A percentile compares a stretch with the other conserved stretches of the same genome.
These are phyloP conservation scores for Eucalyptus brandiana DNA, from an alignment of 345 rosid genomes.

Conservation along the genomic window DNA sequence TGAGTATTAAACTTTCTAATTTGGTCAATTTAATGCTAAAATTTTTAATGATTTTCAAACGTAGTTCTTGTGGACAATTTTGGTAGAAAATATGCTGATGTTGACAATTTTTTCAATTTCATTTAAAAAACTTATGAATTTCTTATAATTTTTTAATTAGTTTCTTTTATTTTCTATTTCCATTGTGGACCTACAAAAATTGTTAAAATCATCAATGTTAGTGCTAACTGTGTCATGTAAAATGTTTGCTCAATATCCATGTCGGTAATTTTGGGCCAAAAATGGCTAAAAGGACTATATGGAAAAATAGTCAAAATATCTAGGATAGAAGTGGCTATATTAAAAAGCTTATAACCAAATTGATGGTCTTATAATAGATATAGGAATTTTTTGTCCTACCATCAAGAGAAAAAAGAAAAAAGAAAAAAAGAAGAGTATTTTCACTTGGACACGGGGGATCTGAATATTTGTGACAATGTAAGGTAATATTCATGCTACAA, in stretches of 20 bases:
- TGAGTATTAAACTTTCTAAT: neutral
- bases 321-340: neutral
- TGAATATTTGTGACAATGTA: neutral
- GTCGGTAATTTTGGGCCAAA: neutral
- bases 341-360: neutral
- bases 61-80: neutral
- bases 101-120: neutral
- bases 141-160: neutral
- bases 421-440: neutral
- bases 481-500: neutral
- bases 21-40: neutral
- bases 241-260: accelerated
- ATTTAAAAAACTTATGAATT: neutral
- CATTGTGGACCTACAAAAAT: neutral
- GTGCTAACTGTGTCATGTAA: accelerated
- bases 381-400: neutral
- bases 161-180: neutral
- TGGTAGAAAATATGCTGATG: accelerated
- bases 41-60: accelerated
- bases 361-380: accelerated
- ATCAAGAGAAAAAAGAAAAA: neutral
- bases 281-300: accelerated
- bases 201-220: neutral
- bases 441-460: neutral
- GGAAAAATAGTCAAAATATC: neutral